phyloP scores from a whole-genome alignment of 768 basidiomycete species.

The Pilatotrama ljubarskyi region DNA sequence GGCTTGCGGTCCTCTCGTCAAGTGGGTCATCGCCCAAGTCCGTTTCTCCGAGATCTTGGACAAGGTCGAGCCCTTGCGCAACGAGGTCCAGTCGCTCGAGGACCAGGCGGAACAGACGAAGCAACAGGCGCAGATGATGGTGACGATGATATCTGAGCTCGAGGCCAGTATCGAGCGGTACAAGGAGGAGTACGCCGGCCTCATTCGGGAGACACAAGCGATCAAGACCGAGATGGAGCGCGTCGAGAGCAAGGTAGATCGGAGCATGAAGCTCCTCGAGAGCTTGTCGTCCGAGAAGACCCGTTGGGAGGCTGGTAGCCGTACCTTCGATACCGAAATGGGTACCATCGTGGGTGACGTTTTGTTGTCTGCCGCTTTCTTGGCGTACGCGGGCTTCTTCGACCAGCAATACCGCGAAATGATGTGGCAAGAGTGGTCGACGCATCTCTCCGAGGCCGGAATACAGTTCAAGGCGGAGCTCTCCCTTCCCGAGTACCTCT shows the following conservation, averaged over 20 bases:
- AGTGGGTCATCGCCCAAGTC: constrained; percentile 98
- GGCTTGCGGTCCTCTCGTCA: constrained; percentile 97
- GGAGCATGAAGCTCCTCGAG: constrained; percentile 92
- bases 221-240: constrained; percentile 98
- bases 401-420: constrained; percentile 97
- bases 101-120: constrained; percentile 93
- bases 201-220: constrained; percentile 95
- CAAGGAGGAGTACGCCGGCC: constrained; percentile 95
- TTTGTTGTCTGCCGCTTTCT: constrained; percentile 90
- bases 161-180: constrained; percentile 90
- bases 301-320: constrained; percentile 94
- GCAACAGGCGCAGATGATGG: constrained; percentile 86
- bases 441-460: constrained; percentile 84
- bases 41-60: constrained; percentile 96
- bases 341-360: constrained; percentile 98
- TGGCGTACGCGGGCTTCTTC: constrained; percentile 97
- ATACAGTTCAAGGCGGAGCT: constrained; percentile 92
- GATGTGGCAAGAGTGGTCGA: constrained; percentile 96
- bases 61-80: constrained; percentile 92
- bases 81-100: constrained; percentile 93
- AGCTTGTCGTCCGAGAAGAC: constrained; percentile 92
- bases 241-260: constrained; percentile 95
- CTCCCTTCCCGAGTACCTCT: constrained; percentile 92
- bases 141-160: constrained; percentile 89
- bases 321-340: constrained; percentile 97